phyloP scores from a whole-genome alignment of 805 yeast genomes.

The Priceomyces carsonii region DNA sequence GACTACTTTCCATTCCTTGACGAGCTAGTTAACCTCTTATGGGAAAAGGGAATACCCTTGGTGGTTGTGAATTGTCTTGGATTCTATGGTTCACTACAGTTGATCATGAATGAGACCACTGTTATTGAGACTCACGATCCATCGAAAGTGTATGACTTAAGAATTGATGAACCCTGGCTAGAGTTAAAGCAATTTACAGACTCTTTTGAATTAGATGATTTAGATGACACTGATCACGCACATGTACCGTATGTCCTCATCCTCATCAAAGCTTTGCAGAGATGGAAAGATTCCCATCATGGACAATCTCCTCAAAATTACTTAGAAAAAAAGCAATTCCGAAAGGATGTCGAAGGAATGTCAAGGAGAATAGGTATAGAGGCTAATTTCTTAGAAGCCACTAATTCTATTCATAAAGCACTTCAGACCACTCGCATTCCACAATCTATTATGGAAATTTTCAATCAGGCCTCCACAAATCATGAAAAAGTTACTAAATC shows the following conservation, averaged over 20 bases:
- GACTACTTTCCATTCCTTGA: slow-evolving; percentile 26
- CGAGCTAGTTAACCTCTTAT: slow-evolving; percentile 36
- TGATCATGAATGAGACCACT: slow-evolving; percentile 58
- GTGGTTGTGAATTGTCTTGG: slow-evolving; percentile 56
- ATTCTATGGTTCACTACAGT: slow-evolving; percentile 60
- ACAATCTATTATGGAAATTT: slow-evolving; percentile 21
- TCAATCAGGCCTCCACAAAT: slow-evolving; percentile 20
- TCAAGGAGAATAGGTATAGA: slow-evolving; percentile 51
- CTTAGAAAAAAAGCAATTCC: slow-evolving; percentile 43
- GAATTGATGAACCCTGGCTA: slow-evolving; percentile 73
- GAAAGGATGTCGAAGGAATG: slow-evolving; percentile 34
- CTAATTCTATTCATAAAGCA: slow-evolving; percentile 35
- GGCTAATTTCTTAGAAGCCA: slow-evolving; percentile 46
- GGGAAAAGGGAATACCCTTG: slow-evolving; percentile 52
- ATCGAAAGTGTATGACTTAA: slow-evolving; percentile 59
- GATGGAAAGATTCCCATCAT: slow-evolving; percentile 36
- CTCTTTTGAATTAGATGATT: slow-evolving; percentile 45
- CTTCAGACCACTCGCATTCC: slow-evolving; percentile 38
- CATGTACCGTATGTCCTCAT: slow-evolving; percentile 72
- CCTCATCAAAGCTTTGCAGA: slow-evolving; percentile 52
- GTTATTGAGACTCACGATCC: slow-evolving; percentile 75
- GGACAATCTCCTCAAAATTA: slow-evolving; percentile 34
- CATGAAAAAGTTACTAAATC: slow-evolving; percentile 13
- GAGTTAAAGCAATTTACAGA: slow-evolving; percentile 56
- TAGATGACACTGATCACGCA: slow-evolving; percentile 51